Evolutionary conservation across 208 protist genomes (phyloP).

Genomic region (Crithidia expoeki): DNA sequence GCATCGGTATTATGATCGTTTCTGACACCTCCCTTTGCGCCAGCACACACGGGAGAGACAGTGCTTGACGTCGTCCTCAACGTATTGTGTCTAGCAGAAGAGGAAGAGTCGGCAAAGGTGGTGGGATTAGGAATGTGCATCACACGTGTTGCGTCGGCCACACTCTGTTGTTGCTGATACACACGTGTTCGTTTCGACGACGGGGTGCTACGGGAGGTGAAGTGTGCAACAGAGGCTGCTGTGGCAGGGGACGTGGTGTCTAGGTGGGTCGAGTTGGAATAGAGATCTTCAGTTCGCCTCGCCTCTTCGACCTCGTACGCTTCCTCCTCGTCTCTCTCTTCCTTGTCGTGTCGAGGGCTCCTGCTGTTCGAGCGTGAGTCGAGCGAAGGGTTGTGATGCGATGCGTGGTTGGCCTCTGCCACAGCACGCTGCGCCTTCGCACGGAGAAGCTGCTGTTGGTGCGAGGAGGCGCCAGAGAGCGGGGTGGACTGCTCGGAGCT

Average conservation of each 20-base stretch:
- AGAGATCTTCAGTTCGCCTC: background rate
- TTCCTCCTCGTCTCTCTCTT: slow-evolving; percentile 14
- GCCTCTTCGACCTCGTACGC: too few relatives aligned
- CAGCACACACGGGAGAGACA: background rate
- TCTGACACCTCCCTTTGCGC: background rate
- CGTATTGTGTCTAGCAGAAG: background rate
- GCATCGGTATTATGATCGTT: background rate
- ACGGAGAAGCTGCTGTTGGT: slow-evolving; percentile 14
- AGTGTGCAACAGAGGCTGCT: background rate
- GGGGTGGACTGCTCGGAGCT: slow-evolving; percentile 30
- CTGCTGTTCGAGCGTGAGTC: slow-evolving; percentile 30
- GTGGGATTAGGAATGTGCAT: slow-evolving; percentile 34
- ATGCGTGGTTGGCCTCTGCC: slow-evolving; percentile 5
- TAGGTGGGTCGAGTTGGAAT: background rate
- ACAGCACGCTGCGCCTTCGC: slow-evolving; percentile 14
- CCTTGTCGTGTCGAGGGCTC: slow-evolving; percentile 1
- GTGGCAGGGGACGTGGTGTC: background rate
- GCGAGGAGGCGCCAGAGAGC: slow-evolving; percentile 25
- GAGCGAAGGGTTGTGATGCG: slow-evolving; percentile 9
- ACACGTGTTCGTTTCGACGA: slow-evolving; percentile 24
- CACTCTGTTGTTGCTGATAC: background rate
- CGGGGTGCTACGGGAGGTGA: slow-evolving; percentile 10
- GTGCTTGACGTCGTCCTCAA: slow-evolving; percentile 1
- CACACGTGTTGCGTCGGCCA: background rate
- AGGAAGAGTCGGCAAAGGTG: slow-evolving; percentile 25